These are phyloP conservation scores for Ophiocordyceps camponoti-leonardi DNA, from an alignment of 2,329 filamentous ascomycete species.

Conservation along the genomic window DNA sequence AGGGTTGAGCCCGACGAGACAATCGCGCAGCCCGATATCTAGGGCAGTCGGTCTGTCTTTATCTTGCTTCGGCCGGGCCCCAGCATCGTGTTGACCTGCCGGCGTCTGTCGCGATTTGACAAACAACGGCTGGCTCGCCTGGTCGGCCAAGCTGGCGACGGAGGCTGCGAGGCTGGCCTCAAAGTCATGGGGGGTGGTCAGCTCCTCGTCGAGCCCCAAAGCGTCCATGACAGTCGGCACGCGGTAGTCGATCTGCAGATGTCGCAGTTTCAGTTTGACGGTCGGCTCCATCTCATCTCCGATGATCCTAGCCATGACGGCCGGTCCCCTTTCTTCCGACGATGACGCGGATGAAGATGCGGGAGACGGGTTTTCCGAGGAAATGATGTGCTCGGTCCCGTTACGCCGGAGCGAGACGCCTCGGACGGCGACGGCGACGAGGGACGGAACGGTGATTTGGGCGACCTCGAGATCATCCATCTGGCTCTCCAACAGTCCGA, in stretches of 20 bases:
- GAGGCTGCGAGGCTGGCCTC: slow-evolving; percentile 63
- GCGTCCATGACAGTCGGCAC: slow-evolving; percentile 70
- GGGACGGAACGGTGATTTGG: slow-evolving; percentile 69
- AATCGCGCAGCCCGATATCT: slow-evolving; percentile 65
- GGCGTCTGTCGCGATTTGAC: slow-evolving; percentile 5
- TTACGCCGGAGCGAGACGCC: slow-evolving; percentile 47
- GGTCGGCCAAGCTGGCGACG: slow-evolving; percentile 57
- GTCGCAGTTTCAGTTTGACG: slow-evolving; percentile 73
- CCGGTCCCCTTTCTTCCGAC: slow-evolving; percentile 17
- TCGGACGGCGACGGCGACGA: slow-evolving; percentile 63
- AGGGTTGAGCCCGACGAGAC: slow-evolving; percentile 71
- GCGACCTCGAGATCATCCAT: slow-evolving; percentile 50
- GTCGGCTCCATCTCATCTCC: slow-evolving; percentile 89
- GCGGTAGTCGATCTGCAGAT: slow-evolving; percentile 74
- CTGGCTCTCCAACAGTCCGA: slow-evolving; percentile 47
- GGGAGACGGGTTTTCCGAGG: slow-evolving; percentile 20
- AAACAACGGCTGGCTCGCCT: slow-evolving; percentile 32
- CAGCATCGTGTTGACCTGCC: not conserved
- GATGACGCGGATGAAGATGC: slow-evolving; percentile 45
- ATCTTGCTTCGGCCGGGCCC: not conserved
- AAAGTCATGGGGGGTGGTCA: slow-evolving; percentile 49
- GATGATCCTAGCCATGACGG: slow-evolving; percentile 78
- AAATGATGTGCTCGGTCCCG: slow-evolving; percentile 52
- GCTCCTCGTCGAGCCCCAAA: slow-evolving; percentile 49
- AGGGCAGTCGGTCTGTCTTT: slow-evolving; percentile 36